Base-by-base conservation (phyloP, 1,139 yeast species). In the Hanseniaspora uvarum region DNA sequence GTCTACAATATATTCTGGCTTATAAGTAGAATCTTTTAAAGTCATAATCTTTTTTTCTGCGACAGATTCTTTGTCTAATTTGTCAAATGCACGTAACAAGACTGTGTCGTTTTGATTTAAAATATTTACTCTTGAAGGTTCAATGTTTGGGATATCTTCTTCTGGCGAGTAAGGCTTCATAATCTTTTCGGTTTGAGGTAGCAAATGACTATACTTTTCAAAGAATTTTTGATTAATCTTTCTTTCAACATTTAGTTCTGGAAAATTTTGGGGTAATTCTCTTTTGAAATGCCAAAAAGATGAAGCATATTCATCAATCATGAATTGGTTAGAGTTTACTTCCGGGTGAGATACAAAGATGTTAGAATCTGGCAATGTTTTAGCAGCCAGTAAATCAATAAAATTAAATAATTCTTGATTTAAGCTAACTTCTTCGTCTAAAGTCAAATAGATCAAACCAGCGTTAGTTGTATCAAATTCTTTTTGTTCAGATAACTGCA, bases 311-410 rank as follows among this genome's bases (percentile, higher is more conserved):
- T 23, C 30, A 79, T 72, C 44, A 78, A 71, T 14, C 70, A 60
- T 0, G 83, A 79, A 4, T 74, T 79, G 72, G 62, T 88, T 77
- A 34, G 84, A 78, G 5, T 83, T 72, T 54, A 83, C 70, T n/a
- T 69, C 66, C 1, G 79, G 73, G 65, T 89, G 96, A 31, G 89
- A 81, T 4, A 89, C 73, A 49, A 81, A 74, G 66, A 87, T 95
- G 50, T 73, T 67, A 28, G 81, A 73, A 1, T 71, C 66, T 0
- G 68, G 59, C 12, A 14, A 6, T 0, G 80, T 80, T 59, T 80
- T 80, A 12, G 70, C 71, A n/a, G 67, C 58, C 54, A 82, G 72
- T 58, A 76, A 68, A 3, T 69, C 61, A 56, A 71, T 60, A 63
- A 85, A 83, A 5, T 69, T 68, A 0, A 66, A 58, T 1, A 73